A percentile compares a stretch with the other conserved stretches of the same genome.
Conservation (phyloP, 2,329 filamentous ascomycete genomes). For the Trichophaea hybrida region DNA sequence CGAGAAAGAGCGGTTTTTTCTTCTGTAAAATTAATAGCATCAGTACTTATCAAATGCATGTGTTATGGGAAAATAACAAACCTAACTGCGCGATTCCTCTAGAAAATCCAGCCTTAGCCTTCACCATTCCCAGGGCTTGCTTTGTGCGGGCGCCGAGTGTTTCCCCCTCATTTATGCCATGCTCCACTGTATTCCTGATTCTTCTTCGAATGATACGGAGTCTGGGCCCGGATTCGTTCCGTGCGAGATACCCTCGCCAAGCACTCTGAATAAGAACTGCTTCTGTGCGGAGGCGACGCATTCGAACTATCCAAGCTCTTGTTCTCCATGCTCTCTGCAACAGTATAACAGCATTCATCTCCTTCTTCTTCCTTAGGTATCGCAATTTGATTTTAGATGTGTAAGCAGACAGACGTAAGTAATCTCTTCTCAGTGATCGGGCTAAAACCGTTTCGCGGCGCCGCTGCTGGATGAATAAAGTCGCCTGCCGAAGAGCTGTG, state of each 20-base stretch:
- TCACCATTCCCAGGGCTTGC: conserved; percentile 15
- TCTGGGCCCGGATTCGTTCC: conserved; percentile 13
- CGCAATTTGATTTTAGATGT: conserved; percentile 8
- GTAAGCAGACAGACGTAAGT: conserved; percentile 7
- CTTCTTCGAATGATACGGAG: conserved; percentile 17
- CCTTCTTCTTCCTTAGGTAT: conserved; percentile 9
- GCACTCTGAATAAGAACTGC: conserved; percentile 15
- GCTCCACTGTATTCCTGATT: conserved; percentile 5
- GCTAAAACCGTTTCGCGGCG: conserved; percentile 12
- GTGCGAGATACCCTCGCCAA: conserved; percentile 18
- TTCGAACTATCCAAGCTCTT: conserved; percentile 17
- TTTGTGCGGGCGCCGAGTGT: conserved; percentile 8
- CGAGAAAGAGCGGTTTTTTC: conserved; percentile 15
- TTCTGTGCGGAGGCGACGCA: conserved; percentile 13
- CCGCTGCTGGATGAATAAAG: conserved; percentile 15
- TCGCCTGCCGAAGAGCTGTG: conserved; percentile 7
- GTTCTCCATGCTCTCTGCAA: conserved; percentile 24
- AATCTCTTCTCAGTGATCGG: conserved; percentile 7
- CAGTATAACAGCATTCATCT: conserved; percentile 16
- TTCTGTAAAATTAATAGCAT: not conserved
- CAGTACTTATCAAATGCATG: not conserved
- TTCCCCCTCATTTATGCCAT: conserved; percentile 7
- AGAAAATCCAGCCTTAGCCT: conserved; percentile 13
- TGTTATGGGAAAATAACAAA: not conserved
- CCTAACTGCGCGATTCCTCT: conserved; percentile 6